A percentile compares a stretch with the other conserved stretches of the same genome.
Evolutionary conservation across 768 basidiomycete species (phyloP).

Genomic region (Botryobasidium botryosum): DNA sequence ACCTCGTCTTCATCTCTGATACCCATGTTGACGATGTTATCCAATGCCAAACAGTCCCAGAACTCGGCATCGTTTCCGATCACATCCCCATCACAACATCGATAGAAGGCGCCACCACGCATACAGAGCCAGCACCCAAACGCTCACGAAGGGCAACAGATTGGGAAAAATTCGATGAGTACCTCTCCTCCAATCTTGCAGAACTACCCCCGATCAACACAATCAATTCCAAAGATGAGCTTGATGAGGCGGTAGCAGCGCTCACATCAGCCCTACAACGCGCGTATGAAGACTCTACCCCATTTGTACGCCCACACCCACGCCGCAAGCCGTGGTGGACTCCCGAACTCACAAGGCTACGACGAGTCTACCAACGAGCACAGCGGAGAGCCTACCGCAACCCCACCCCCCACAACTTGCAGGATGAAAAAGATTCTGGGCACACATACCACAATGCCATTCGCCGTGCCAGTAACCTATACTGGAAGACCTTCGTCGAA

Average conservation of each 20-base stretch:
- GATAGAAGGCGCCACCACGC: not conserved
- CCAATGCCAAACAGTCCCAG: not conserved
- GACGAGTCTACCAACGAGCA: too few relatives aligned
- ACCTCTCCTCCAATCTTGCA: not conserved
- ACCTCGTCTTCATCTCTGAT: constrained; percentile 1
- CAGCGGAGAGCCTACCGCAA: not conserved
- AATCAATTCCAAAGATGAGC: too few relatives aligned
- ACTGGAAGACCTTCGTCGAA: constrained; percentile 2
- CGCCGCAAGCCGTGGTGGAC: constrained; percentile 5
- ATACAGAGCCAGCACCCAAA: not conserved
- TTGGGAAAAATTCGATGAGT: not conserved
- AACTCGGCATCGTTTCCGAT: constrained; percentile 1
- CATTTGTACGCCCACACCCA: not conserved
- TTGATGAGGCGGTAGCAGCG: not conserved
- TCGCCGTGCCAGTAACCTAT: not conserved
- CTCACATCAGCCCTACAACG: not conserved
- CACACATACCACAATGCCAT: not conserved
- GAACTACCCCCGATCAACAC: not conserved
- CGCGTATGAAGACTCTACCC: not conserved
- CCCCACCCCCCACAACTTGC: not conserved
- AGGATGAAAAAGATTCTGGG: not conserved
- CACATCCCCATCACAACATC: not conserved
- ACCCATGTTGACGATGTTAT: not conserved
- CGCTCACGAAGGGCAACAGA: too few relatives aligned
- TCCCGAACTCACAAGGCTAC: not conserved